Evolutionary conservation across 352 stramenopile genomes (phyloP).

Genomic region (Hyaloperonospora brassicae): DNA sequence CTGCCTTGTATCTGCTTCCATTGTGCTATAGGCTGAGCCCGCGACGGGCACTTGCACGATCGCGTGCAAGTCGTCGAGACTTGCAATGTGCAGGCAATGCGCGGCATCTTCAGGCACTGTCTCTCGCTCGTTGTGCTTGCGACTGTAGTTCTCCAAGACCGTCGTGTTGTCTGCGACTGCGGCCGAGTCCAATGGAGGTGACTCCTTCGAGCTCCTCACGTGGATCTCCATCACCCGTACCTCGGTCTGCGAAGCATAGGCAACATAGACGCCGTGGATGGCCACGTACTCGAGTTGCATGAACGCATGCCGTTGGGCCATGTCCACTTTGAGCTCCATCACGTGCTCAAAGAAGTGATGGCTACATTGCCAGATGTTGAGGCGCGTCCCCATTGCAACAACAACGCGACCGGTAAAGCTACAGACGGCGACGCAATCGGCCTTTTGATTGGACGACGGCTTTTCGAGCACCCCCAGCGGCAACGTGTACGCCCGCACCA

Average conservation of each 20-base stretch:
- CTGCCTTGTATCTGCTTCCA: constrained; percentile 32
- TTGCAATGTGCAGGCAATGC: constrained; percentile 36
- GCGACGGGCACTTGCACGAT: constrained; percentile 58
- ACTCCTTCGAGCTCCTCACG: constrained; percentile 42
- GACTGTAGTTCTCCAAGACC: constrained; percentile 6
- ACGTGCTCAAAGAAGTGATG: constrained; percentile 83
- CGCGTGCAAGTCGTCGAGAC: constrained; percentile 28
- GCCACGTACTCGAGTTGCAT: constrained; percentile 69
- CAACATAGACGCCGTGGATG: constrained; percentile 74
- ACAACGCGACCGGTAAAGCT: constrained; percentile 76
- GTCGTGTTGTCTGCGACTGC: constrained; percentile 14
- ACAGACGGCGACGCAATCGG: constrained; percentile 69
- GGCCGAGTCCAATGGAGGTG: constrained; percentile 11
- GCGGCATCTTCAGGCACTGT: constrained; percentile 35
- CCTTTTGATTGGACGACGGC: constrained; percentile 42
- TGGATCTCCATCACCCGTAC: constrained; percentile 80
- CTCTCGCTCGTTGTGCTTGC: constrained; percentile 5
- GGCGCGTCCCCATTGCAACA: constrained; percentile 59
- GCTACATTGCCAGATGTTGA: constrained; percentile 85
- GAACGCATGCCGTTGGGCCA: constrained; percentile 60
- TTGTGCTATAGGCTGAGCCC: constrained; percentile 46
- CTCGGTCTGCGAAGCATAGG: constrained; percentile 66
- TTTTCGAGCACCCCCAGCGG: constrained; percentile 65
- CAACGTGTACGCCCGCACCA: constrained; percentile 77
- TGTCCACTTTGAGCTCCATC: constrained; percentile 82